phyloP scores from a whole-genome alignment of 176 grass and related monocot genomes.

The Raddia distichophylla region DNA sequence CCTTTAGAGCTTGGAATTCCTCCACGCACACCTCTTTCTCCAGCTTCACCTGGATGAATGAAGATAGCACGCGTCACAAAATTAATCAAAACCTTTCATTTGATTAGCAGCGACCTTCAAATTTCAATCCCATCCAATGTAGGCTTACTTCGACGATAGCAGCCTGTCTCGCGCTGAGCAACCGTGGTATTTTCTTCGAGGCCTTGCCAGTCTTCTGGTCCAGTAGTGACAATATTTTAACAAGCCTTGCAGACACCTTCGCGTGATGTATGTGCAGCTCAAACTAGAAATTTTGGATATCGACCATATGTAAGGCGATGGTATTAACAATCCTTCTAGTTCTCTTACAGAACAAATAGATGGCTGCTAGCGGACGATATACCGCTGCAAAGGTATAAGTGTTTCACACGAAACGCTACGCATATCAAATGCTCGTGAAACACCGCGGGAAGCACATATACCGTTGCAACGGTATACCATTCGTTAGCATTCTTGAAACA shows the following conservation, averaged over 20 bases:
- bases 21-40: conserved; percentile 72
- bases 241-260: conserved; percentile 62
- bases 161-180: conserved; percentile 66
- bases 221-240: conserved; percentile 60
- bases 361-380: no score
- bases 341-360: not conserved
- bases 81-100: not conserved
- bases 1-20: conserved; percentile 60
- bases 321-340: not conserved
- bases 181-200: conserved; percentile 52
- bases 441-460: no score
- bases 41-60: conserved; percentile 53
- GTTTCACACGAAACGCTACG: no score
- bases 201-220: conserved; percentile 79
- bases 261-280: conserved; percentile 79
- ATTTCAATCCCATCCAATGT: not conserved
- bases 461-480: no score
- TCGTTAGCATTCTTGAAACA: no score
- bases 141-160: conserved; percentile 59
- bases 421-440: no score
- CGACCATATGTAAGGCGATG: not conserved
- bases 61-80: not conserved
- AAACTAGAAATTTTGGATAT: conserved; percentile 49
- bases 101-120: not conserved
- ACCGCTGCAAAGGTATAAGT: no score